These are phyloP conservation scores for Calamus simplicifolius DNA, from an alignment of 176 grass and related monocot genomes.

Conservation along the genomic window DNA sequence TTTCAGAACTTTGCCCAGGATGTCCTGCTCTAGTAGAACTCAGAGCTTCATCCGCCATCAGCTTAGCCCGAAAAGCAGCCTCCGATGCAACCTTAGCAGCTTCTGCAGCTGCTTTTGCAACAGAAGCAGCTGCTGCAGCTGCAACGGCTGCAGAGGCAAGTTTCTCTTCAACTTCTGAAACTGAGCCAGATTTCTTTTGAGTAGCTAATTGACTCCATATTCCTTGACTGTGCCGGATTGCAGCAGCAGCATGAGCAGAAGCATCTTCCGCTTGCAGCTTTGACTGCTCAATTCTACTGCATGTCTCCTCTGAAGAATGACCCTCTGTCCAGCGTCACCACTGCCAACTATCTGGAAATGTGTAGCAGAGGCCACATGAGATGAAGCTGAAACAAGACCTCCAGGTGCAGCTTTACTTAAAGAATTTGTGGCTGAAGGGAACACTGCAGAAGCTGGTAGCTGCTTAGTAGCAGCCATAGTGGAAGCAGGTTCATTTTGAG, in stretches of 20 bases:
- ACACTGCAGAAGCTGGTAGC: conserved; percentile 13
- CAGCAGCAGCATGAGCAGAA: conserved; percentile 35
- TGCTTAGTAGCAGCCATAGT: conserved; percentile 30
- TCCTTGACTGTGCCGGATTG: conserved; percentile 57
- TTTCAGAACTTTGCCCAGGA: conserved; percentile 13
- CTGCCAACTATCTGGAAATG: conserved; percentile 35
- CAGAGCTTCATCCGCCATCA: conserved; percentile 80
- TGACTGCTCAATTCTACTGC: conserved; percentile 49
- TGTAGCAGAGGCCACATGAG: conserved; percentile 38
- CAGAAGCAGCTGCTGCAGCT: conserved; percentile 77
- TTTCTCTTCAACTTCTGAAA: conserved; percentile 72
- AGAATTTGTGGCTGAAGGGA: conserved; percentile 45
- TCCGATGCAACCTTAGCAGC: conserved; percentile 86
- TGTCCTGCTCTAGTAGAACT: conserved; percentile 26
- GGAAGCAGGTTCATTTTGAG: conserved; percentile 32
- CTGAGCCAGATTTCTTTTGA: conserved; percentile 33
- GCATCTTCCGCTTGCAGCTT: conserved; percentile 61
- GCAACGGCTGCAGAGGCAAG: conserved; percentile 74
- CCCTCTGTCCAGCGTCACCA: conserved; percentile 31
- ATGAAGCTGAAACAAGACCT: conserved; percentile 35
- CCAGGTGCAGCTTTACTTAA: conserved; percentile 36
- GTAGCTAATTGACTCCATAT: conserved; percentile 63
- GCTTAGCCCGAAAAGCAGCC: conserved; percentile 77
- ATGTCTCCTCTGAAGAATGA: conserved; percentile 47
- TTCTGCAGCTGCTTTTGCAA: conserved; percentile 85